Percentiles rank a stretch among this genome's conserved stretches.
phyloP scores from a whole-genome alignment of 805 yeast species.

The Candida nonsorbophila region DNA sequence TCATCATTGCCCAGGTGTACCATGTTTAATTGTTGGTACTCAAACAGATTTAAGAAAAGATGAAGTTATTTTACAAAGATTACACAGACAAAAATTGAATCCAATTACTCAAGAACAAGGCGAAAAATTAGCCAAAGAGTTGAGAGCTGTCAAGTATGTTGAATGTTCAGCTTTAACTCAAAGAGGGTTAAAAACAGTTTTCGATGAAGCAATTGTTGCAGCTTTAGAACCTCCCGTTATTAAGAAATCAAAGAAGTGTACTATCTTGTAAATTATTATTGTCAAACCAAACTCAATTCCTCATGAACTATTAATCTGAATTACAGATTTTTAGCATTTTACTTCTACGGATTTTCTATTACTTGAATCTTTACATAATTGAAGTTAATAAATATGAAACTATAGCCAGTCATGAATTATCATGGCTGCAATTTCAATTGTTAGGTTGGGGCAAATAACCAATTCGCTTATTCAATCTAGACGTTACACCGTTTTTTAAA shows the following conservation, averaged over 20 bases:
- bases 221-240: constrained; percentile 95
- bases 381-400: neutral
- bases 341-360: neutral
- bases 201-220: constrained; percentile 97
- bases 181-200: constrained; percentile 94
- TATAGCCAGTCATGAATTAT: neutral
- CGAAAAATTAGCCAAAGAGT: constrained; percentile 86
- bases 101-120: constrained; percentile 88
- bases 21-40: constrained; percentile 94
- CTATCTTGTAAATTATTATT: constrained; percentile 51
- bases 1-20: constrained; percentile 98
- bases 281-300: neutral
- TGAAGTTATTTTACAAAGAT: constrained; percentile 81
- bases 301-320: neutral
- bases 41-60: constrained; percentile 94
- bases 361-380: neutral
- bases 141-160: constrained; percentile 93
- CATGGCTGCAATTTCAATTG: too few relatives aligned
- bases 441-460: too few relatives aligned
- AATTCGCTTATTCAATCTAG: too few relatives aligned
- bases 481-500: too few relatives aligned
- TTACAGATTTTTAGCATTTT: neutral
- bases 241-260: constrained; percentile 76
- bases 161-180: constrained; percentile 98
- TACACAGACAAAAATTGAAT: constrained; percentile 82